Conservation (phyloP, 306 rosid genomes). For the Geum urbanum region DNA sequence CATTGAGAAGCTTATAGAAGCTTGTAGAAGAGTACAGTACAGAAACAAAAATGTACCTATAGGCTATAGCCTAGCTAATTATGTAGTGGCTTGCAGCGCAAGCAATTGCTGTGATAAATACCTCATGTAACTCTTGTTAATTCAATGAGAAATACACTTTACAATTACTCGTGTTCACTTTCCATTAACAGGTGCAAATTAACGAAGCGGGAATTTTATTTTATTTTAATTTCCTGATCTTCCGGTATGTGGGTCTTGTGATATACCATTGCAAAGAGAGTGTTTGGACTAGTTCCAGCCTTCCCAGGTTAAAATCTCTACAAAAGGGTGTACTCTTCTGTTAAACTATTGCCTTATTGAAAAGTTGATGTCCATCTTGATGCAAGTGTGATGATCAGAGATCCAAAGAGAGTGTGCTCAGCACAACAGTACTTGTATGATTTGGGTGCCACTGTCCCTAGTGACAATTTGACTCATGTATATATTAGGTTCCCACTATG, state of each 20-base stretch:
- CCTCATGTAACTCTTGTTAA: too few species aligned
- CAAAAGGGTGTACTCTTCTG: background rate
- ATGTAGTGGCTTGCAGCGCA: too few species aligned
- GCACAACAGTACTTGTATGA: background rate
- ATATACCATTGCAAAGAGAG: constrained; percentile 11
- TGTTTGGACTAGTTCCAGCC: constrained; percentile 37
- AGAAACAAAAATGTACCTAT: too few species aligned
- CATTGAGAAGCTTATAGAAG: too few species aligned
- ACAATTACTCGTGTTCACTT: too few species aligned
- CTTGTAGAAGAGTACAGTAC: too few species aligned
- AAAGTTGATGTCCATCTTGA: constrained; percentile 22
- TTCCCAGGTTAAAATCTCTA: constrained; percentile 30
- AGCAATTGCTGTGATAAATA: too few species aligned
- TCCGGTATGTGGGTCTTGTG: constrained; percentile 13
- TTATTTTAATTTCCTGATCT: too few species aligned
- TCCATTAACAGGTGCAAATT: too few species aligned
- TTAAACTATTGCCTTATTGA: constrained; percentile 19
- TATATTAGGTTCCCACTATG: constrained; percentile 21
- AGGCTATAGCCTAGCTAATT: too few species aligned
- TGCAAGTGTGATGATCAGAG: constrained; percentile 18
- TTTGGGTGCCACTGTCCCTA: constrained; percentile 19
- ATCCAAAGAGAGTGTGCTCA: constrained; percentile 8
- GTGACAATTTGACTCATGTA: constrained; percentile 9
- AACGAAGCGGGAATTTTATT: too few species aligned
- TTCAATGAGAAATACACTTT: too few species aligned